Evolutionary conservation across 129 eudicot genomes (phyloP), one percentile per base, ranked within the genome.

Genomic region (Flaveria bidentis): DNA sequence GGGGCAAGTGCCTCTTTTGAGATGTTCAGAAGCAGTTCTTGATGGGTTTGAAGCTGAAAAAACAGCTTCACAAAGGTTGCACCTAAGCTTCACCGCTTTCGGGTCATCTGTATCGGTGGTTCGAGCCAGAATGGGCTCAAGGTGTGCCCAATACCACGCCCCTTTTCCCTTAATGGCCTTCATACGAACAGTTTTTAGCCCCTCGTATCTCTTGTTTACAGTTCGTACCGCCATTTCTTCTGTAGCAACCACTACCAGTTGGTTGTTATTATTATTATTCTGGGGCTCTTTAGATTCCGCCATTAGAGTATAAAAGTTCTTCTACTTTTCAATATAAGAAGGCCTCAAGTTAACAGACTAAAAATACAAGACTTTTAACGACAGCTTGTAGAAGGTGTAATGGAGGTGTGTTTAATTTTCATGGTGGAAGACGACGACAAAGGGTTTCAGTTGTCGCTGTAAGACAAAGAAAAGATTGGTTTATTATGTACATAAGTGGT

Each of bases 41-140:
- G 96, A 90, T 2, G 96, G 96, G 80, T 90, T 90, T 22, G 96
- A 90, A 44, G 96, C 96, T 7, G 96, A 90, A 45, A 90, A 90
- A 20, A 71, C 81, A 56, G 96, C 80, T 50, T 85, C 87, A 50
- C 96, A 90, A 20, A 87, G 83, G 4, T 77, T 85, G 75, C 96
- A 90, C 47, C 63, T 71, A 50, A 90, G 96, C 69, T 90, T 90
- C 28, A 90, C 96, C 0, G 90, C 85, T 70, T 90, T 85, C 3
- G 96, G 90, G 17, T 72, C 79, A 60, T 85, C 68, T 14, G 86
- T 90, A 0, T 87, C 88, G 0, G 90, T 85, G 71, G 85, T 81
- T 66, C 73, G 62, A 25, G 83, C 79, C 52, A 90, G 42, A 77
- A 87, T 77, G 11, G 96, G 92, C 70, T 90, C 92, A 5, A 90